Evolutionary conservation across 768 basidiomycete genomes (phyloP), one percentile per base, ranked within the genome.

Genomic region (Pleurotus djamor): DNA sequence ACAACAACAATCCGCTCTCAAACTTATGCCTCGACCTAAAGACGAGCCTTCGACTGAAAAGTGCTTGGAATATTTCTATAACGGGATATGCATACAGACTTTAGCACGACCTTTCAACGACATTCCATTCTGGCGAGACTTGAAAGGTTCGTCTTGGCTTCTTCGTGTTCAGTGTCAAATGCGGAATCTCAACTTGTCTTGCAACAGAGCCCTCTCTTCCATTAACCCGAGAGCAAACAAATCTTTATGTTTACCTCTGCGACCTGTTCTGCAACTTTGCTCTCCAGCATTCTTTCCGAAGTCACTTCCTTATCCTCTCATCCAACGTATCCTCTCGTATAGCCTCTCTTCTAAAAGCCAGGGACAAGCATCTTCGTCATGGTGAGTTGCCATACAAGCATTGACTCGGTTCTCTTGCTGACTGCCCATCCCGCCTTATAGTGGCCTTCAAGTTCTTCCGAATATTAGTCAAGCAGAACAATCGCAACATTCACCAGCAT

Each of bases 61-160:
- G 59, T 99, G 95, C 78, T 78, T 96, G 68, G 90, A 95, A 41
- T 93, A 94, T 70, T 96, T 98, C 72, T 98, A 98, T 76, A 93
- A 94, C 71, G 41, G 41, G 12, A 79, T 84, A 48, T 92, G 89
- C 68, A 77, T 89, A 60, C 74, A 81, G n/a, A 80, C 81, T n/a
- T 76, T 99, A 52, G 89, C 94, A 75, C 85, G 84, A 68, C 96
- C 97, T 4, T 75, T 97, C 45, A 70, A 76, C 65, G 77, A 92
- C 58, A 75, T 97, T 28, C 84, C 91, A 43, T 38, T 13, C 13
- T 38, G 76, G 75, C 72, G 68, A 59, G 72, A 74, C 58, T 69
- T 72, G 58, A 72, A 69, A 59, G 74, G 74, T 74, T 54, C 55
- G 66, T 61, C 21, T 28, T 28, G 21, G 3, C 36, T 21, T 55